Conservation (phyloP, 164 flowering plant genomes). For the Tetrastigma voinierianum region DNA sequence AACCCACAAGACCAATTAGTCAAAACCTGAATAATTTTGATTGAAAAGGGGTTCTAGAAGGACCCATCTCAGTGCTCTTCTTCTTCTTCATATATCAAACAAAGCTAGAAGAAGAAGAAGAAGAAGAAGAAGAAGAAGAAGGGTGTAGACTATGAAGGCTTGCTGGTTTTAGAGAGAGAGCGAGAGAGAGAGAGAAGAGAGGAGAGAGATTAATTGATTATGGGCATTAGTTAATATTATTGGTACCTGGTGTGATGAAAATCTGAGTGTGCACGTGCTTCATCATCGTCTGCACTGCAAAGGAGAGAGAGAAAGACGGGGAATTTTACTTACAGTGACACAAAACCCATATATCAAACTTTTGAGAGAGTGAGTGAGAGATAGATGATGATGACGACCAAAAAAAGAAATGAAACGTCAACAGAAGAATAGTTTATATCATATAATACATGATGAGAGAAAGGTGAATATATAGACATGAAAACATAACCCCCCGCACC, state of each 20-base stretch:
- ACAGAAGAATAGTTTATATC: constrained; percentile 2
- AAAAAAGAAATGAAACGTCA: not conserved
- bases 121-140: constrained; percentile 12
- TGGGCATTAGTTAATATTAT: constrained; percentile 22
- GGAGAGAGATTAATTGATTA: constrained; percentile 14
- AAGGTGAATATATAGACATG: not conserved
- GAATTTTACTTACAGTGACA: constrained; percentile 30
- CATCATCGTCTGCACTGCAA: constrained; percentile 41
- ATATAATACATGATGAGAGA: constrained; percentile 6
- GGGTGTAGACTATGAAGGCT: constrained; percentile 1
- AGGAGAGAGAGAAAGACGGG: constrained; percentile 1
- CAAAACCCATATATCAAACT: constrained; percentile 27
- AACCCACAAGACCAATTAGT: too few species aligned
- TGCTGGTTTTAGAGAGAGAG: constrained; percentile 14
- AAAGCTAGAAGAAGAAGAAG: not conserved
- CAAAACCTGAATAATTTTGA: not conserved
- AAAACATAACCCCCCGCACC: constrained; percentile 8
- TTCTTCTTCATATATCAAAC: not conserved
- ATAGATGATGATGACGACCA: constrained; percentile 9
- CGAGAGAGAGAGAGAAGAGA: constrained; percentile 19
- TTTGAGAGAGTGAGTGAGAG: constrained; percentile 19
- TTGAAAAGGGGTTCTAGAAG: not conserved
- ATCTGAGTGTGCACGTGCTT: constrained; percentile 61
- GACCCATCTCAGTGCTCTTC: not conserved
- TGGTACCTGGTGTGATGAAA: constrained; percentile 46